These are phyloP conservation scores for Rachicladosporium sp. DNA, from an alignment of 2,329 filamentous ascomycete species.

Conservation along the genomic window DNA sequence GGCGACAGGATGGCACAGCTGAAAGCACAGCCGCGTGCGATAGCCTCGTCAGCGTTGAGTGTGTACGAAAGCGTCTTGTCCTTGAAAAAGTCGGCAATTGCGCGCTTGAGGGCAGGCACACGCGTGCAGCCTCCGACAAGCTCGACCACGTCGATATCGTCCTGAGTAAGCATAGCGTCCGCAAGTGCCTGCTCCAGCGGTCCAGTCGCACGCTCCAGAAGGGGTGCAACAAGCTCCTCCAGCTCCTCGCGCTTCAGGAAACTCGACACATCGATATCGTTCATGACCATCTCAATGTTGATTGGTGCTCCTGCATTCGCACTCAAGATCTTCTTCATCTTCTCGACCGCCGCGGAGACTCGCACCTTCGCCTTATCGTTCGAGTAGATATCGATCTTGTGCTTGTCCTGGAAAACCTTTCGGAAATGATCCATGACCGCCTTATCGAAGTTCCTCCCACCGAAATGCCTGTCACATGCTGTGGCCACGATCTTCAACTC, in stretches of 20 bases:
- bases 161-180: constrained; percentile 77
- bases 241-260: constrained; percentile 92
- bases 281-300: constrained; percentile 98
- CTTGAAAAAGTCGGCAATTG: constrained; percentile 79
- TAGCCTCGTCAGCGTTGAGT: constrained; percentile 94
- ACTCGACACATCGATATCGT: constrained; percentile 80
- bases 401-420: constrained; percentile 93
- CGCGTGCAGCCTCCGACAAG: constrained; percentile 90
- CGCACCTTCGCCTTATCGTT: constrained; percentile 85
- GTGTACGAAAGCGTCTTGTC: constrained; percentile 89
- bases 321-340: constrained; percentile 95
- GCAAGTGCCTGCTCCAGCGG: constrained; percentile 85
- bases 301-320: constrained; percentile 86
- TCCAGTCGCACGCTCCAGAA: constrained; percentile 58
- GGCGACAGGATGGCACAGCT: constrained; percentile 95
- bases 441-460: constrained; percentile 94
- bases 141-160: constrained; percentile 89
- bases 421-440: constrained; percentile 89
- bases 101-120: constrained; percentile 83
- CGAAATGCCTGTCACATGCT: constrained; percentile 88
- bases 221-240: constrained; percentile 76
- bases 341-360: constrained; percentile 80
- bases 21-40: constrained; percentile 91
- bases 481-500: constrained; percentile 90
- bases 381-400: constrained; percentile 87